Evolutionary conservation across 306 rosid species (phyloP).

Genomic region (Boehmeria nivea): DNA sequence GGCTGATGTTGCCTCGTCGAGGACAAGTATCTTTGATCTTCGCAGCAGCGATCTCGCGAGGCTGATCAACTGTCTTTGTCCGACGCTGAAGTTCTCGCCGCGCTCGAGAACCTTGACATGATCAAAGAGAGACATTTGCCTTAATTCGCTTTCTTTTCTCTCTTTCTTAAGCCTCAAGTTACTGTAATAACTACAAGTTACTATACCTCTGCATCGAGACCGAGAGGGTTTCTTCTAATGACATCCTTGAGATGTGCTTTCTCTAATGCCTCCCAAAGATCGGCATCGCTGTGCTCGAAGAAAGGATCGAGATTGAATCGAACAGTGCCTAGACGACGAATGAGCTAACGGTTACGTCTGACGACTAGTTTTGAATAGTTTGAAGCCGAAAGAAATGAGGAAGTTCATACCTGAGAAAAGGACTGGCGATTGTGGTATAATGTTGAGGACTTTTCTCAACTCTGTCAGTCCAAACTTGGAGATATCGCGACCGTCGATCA

Average conservation of each 20-base stretch:
- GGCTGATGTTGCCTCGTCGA: constrained; percentile 92
- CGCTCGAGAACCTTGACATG: constrained; percentile 66
- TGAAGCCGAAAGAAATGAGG: background rate
- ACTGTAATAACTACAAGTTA: too few species aligned
- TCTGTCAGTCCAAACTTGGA: constrained; percentile 61
- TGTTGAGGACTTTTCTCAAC: constrained; percentile 60
- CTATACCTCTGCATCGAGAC: constrained; percentile 76
- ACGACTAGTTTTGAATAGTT: too few species aligned
- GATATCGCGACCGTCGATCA: constrained; percentile 63
- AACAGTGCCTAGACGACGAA: constrained; percentile 50
- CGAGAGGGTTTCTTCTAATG: constrained; percentile 55
- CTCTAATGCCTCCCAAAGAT: constrained; percentile 84
- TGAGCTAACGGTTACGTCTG: background rate
- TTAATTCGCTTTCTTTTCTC: too few species aligned
- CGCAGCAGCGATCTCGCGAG: constrained; percentile 77
- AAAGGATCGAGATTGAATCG: constrained; percentile 90
- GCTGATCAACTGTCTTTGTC: constrained; percentile 83
- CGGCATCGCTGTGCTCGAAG: constrained; percentile 63
- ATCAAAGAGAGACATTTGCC: background rate
- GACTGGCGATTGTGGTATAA: constrained; percentile 89
- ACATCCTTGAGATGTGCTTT: constrained; percentile 77
- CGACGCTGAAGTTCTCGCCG: constrained; percentile 92
- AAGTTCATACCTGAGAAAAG: constrained; percentile 68
- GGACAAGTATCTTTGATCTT: constrained; percentile 77
- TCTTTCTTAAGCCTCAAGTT: background rate